A percentile compares a stretch with the other conserved stretches of the same genome.
Conservation (phyloP, 352 stramenopile species). For the Pythium myriotylum region DNA sequence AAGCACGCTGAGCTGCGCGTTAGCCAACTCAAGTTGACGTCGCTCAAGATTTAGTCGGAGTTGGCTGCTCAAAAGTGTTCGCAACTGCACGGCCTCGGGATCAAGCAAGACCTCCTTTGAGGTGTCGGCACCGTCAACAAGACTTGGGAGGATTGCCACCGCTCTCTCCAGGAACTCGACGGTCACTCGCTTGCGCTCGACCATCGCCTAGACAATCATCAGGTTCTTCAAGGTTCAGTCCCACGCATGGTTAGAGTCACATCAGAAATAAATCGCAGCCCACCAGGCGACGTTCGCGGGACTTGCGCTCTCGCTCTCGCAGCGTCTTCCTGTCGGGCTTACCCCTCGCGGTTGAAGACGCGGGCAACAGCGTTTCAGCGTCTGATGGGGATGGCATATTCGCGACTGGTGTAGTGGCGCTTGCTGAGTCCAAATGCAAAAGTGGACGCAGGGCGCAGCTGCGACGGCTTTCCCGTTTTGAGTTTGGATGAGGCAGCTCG, state of each 20-base stretch:
- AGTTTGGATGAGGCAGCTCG: no score
- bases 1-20: not conserved
- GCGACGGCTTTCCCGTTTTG: no score
- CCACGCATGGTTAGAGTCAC: not conserved
- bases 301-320: constrained; percentile 1
- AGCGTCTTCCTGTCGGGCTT: not conserved
- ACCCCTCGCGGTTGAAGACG: no score
- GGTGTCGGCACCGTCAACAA: not conserved
- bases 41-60: not conserved
- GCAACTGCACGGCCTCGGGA: not conserved
- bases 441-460: no score
- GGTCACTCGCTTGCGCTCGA: not conserved
- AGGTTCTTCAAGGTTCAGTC: no score
- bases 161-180: not conserved
- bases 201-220: not conserved
- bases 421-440: no score
- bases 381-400: no score
- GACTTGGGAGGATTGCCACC: not conserved
- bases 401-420: no score
- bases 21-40: not conserved
- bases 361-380: not conserved
- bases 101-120: constrained; percentile 10
- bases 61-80: not conserved
- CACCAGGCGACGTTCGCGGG: not conserved
- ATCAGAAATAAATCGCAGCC: not conserved